These are phyloP conservation scores for Xylaria palmicola DNA, from an alignment of 495 filamentous ascomycete species.

Conservation along the genomic window DNA sequence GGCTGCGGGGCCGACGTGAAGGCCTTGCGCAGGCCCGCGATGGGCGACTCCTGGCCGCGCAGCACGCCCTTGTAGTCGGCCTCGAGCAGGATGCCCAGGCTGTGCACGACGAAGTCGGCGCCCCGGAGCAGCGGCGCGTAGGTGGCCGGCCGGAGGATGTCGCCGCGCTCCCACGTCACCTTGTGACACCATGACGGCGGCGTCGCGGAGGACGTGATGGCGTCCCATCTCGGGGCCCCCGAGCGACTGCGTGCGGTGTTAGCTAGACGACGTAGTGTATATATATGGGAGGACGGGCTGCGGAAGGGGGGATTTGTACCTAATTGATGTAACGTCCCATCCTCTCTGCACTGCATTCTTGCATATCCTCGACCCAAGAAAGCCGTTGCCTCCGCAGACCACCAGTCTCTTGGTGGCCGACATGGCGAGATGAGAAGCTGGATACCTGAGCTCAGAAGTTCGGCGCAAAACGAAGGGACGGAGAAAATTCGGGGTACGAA, in stretches of 20 bases:
- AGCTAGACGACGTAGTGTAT: conserved; percentile 3
- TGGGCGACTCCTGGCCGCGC: conserved; percentile 71
- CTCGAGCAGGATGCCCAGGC: conserved; percentile 93
- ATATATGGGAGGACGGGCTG: not conserved
- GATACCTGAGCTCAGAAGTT: not conserved
- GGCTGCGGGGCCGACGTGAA: conserved; percentile 53
- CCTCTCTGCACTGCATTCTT: conserved; percentile 77
- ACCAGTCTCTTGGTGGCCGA: conserved; percentile 65
- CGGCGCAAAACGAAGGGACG: not conserved
- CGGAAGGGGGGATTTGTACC: conserved; percentile 46
- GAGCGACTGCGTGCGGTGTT: conserved; percentile 62
- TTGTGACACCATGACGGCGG: conserved; percentile 78
- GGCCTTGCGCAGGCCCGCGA: conserved; percentile 71
- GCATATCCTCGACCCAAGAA: conserved; percentile 90
- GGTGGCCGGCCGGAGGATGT: conserved; percentile 76
- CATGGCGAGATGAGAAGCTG: conserved; percentile 23
- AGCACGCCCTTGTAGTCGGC: conserved; percentile 96
- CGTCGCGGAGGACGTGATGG: conserved; percentile 67
- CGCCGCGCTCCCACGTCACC: conserved; percentile 82
- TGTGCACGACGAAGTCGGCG: conserved; percentile 85
- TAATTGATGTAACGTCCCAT: conserved; percentile 88
- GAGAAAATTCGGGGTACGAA: not conserved
- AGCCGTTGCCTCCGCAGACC: conserved; percentile 93
- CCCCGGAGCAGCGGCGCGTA: conserved; percentile 70
- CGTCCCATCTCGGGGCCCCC: conserved; percentile 80